Evolutionary conservation across 108 stramenopile genomes (phyloP).

Genomic region (Skeletonema grethae): DNA sequence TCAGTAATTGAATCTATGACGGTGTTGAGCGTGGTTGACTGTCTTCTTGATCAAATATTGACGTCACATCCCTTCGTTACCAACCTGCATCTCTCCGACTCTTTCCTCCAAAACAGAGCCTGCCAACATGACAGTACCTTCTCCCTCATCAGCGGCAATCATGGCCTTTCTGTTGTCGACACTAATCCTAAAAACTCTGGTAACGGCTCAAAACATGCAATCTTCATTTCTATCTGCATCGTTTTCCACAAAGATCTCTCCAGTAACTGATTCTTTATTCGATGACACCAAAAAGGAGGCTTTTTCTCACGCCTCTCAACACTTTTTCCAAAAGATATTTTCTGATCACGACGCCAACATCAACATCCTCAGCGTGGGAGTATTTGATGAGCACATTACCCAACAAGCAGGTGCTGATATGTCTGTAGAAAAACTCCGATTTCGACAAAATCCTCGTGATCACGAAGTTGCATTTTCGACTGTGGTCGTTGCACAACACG

Average conservation of each 20-base stretch:
- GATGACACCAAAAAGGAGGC: neutral
- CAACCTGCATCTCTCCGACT: too few relatives aligned
- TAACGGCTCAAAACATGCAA: neutral
- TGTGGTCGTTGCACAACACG: neutral
- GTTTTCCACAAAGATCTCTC: neutral
- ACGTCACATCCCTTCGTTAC: too few relatives aligned
- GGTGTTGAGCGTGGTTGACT: too few relatives aligned
- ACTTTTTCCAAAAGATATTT: neutral
- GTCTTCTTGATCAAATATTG: too few relatives aligned
- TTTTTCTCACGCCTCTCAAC: neutral
- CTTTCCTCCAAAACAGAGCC: too few relatives aligned
- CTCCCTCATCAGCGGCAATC: neutral
- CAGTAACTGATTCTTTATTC: neutral
- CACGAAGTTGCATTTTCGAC: neutral
- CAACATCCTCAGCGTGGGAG: neutral
- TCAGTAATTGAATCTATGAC: too few relatives aligned
- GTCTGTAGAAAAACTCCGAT: too few relatives aligned
- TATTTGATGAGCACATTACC: constrained; percentile 4
- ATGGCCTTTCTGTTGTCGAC: neutral
- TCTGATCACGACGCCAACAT: neutral
- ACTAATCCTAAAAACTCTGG: neutral
- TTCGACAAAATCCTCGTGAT: neutral
- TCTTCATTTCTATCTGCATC: neutral
- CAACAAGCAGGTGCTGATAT: neutral
- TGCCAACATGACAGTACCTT: neutral